Evolutionary conservation across 192 early-diverging fungal species (phyloP), one percentile per base, ranked within the genome.

Genomic region (Linnemannia zychae): DNA sequence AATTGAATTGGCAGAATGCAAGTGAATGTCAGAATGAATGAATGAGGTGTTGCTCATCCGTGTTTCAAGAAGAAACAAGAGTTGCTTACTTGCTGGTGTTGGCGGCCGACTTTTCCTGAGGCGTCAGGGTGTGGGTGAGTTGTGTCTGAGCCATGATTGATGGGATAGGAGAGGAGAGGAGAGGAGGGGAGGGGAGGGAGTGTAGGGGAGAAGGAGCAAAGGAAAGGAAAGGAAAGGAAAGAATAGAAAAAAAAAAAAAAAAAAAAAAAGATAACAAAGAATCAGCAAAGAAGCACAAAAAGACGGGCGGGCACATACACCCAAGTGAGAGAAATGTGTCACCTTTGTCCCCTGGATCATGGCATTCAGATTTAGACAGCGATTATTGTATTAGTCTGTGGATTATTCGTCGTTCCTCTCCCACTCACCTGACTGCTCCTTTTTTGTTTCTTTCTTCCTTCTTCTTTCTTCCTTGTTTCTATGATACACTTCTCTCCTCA

Each of bases 1-100:
- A 12, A 36, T 28, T n/a, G 48, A 46, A 87, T 81, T 66, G 18
- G 60, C 50, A 82, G 33, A 74, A 37, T 52, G 24, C 1, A 16
- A 47, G 22, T 40, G 28, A 36, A n/a, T 24, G n/a, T 67, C 69
- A 65, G 37, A 22, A 36, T 6, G 33, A 47, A 33, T 50, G 38
- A 47, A 20, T 52, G 53, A 44, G n/a, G n/a, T n/a, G n/a, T 44
- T 44, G 40, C 40, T 6, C 28, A 46, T 36, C 17, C n/a, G 34
- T 20, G 33, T 15, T 22, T 13, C 20, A 44, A 50, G 37, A 57
- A 67, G 67, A n/a, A 20, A 69, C n/a, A 24, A 11, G 67, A 38
- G 28, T 17, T 7, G 22, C 20, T 9, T 72, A 72, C 49, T 72
- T 72, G 46, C 71, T 72, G 71, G 28, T 52, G 4, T 4, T 4